These are phyloP conservation scores for Fragilaria radians DNA, from an alignment of 108 stramenopile species.

Conservation along the genomic window DNA sequence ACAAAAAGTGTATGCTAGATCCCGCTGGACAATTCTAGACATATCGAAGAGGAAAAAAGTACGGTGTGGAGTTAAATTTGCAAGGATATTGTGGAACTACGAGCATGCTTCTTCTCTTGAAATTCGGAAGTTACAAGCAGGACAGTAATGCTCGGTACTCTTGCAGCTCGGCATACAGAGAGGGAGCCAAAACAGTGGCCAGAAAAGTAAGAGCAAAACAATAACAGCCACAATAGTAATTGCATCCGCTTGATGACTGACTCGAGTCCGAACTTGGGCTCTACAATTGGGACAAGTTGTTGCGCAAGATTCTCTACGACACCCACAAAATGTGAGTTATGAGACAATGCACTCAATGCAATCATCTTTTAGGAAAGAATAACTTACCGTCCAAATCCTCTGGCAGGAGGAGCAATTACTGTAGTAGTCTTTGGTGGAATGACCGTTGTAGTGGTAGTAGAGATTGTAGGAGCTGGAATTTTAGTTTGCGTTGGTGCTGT, in stretches of 20 bases:
- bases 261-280: constrained; percentile 1
- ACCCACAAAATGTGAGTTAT: neutral
- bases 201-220: constrained; percentile 21
- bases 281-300: constrained; percentile 11
- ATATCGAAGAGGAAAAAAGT: too few relatives aligned
- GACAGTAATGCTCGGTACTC: constrained; percentile 29
- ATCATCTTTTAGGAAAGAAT: neutral
- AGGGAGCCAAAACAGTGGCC: constrained; percentile 37
- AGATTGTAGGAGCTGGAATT: too few relatives aligned
- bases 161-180: constrained; percentile 29
- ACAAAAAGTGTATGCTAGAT: too few relatives aligned
- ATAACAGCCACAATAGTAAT: constrained; percentile 18
- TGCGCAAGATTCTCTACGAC: neutral
- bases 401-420: constrained; percentile 2
- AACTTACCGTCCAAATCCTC: neutral
- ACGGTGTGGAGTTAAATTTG: too few relatives aligned
- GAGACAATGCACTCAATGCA: neutral
- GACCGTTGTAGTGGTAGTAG: neutral
- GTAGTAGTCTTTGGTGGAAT: neutral
- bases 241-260: neutral
- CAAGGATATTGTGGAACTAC: too few relatives aligned
- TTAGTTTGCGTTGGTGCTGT: too few relatives aligned
- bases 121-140: constrained; percentile 2
- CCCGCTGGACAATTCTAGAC: too few relatives aligned
- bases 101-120: neutral